Evolutionary conservation across 208 protist species (phyloP), one percentile per base, ranked within the genome.

Genomic region (Herpetomonas samuelpessoai): DNA sequence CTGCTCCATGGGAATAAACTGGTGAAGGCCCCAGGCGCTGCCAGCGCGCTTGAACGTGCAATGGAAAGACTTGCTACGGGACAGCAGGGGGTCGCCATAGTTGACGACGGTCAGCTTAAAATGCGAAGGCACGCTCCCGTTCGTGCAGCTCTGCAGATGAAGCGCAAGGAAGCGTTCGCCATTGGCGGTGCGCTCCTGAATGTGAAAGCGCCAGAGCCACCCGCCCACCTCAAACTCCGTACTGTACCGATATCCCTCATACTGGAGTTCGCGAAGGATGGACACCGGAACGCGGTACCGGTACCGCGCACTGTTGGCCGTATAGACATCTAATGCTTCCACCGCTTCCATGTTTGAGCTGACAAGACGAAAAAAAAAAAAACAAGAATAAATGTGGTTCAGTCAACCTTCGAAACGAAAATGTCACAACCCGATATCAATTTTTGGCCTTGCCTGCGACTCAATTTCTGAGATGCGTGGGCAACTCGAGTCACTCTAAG

Each of bases 21-120:
- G 81, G 61, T 96, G 88, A 55, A 96, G 73, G 3, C 89, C 89
- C 85, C 86, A 96, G 14, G 89, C 89, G 53, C 75, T 91, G 30
- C 84, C 82, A 0, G 75, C 73, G 65, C 86, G 88, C 51, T 83
- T 85, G 64, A 93, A 96, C 18, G 79, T 79, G 68, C 89, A 96
- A 68, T 84, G 81, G 69, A 96, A 96, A 0, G 76, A 79, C 63
- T 92, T 87, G 41, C 73, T 82, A 59, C 83, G 83, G 35, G 79
- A 86, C 48, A 62, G 62, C 38, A 73, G 67, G 10, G 82, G 79
- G 58, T 96, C 82, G 30, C 70, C 61, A 35, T 80, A 83, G 71
- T 72, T 86, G 1, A 85, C 62, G 18, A 86, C 58, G 14, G 74
- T 79, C 1, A 96, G 64, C 65, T 87, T 88, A 56, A 96, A 96